These are phyloP conservation scores for Asterochloris erici DNA, from an alignment of 139 green algal species.

Conservation along the genomic window DNA sequence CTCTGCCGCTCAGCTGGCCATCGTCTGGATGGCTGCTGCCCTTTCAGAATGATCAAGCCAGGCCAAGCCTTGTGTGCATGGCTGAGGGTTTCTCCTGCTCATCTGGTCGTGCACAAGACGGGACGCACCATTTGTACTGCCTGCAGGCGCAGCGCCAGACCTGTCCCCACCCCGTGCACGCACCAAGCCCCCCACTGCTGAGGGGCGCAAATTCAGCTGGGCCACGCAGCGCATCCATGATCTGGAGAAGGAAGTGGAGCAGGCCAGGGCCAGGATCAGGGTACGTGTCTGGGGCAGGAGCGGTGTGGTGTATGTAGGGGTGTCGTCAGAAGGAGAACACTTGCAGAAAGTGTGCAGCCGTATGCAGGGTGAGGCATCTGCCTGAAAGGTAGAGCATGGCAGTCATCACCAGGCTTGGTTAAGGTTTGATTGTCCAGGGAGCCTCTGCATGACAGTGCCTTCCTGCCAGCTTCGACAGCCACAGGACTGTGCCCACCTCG, in stretches of 20 bases:
- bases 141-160: slow-evolving; percentile 15
- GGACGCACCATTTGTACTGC: neutral
- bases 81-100: no score
- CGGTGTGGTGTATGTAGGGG: neutral
- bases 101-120: neutral
- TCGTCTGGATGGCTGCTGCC: neutral
- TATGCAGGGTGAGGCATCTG: neutral
- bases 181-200: slow-evolving; percentile 16
- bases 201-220: slow-evolving; percentile 49
- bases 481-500: no score
- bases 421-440: no score
- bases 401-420: no score
- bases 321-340: neutral
- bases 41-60: neutral
- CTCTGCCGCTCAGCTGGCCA: neutral
- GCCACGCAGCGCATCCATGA: slow-evolving; percentile 59
- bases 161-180: slow-evolving; percentile 40
- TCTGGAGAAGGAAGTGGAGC: slow-evolving; percentile 43
- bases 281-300: slow-evolving; percentile 14
- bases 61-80: neutral
- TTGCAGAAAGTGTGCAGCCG: neutral
- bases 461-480: no score
- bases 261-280: slow-evolving; percentile 29
- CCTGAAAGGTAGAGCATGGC: no score
- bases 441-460: no score